Evolutionary conservation across 1,284 basidiomycete genomes (phyloP).

Genomic region (Leccinum angustisporum): DNA sequence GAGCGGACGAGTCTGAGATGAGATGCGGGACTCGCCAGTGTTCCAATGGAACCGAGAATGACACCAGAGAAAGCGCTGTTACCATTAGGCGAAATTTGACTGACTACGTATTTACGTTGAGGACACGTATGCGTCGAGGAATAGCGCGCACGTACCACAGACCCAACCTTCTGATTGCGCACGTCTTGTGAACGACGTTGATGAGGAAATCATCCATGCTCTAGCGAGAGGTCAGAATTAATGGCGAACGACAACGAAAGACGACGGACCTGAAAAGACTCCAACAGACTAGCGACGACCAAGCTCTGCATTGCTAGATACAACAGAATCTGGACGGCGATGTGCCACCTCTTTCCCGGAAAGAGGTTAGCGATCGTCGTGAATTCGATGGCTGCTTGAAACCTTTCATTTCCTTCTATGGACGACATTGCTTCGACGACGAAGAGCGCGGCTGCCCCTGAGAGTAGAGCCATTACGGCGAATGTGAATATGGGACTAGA

Average conservation of each 20-base stretch:
- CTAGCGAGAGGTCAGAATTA: constrained; percentile 5
- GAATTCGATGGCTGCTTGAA: constrained; percentile 27
- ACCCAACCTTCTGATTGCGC: constrained; percentile 26
- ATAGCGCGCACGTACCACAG: constrained; percentile 22
- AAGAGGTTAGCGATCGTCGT: constrained; percentile 30
- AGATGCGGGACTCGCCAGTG: constrained; percentile 14
- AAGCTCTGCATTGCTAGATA: constrained; percentile 26
- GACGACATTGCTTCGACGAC: constrained; percentile 28
- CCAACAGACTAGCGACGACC: constrained; percentile 27
- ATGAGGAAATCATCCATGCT: constrained; percentile 30
- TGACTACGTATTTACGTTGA: constrained; percentile 12
- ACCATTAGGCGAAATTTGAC: constrained; percentile 7
- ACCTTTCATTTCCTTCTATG: constrained; percentile 27
- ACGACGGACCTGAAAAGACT: constrained; percentile 19
- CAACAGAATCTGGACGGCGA: constrained; percentile 22
- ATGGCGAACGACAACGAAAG: background rate
- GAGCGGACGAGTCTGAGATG: background rate
- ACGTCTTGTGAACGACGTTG: constrained; percentile 27
- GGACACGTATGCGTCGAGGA: background rate
- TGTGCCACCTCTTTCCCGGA: constrained; percentile 26
- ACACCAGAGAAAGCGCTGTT: constrained; percentile 23
- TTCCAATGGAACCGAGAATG: constrained; percentile 29
- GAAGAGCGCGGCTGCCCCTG: constrained; percentile 23
- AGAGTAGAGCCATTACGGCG: constrained; percentile 17
- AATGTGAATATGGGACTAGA: constrained; percentile 8